Conservation (phyloP, 2,329 filamentous ascomycete species). For the Alternaria brassicicola region DNA sequence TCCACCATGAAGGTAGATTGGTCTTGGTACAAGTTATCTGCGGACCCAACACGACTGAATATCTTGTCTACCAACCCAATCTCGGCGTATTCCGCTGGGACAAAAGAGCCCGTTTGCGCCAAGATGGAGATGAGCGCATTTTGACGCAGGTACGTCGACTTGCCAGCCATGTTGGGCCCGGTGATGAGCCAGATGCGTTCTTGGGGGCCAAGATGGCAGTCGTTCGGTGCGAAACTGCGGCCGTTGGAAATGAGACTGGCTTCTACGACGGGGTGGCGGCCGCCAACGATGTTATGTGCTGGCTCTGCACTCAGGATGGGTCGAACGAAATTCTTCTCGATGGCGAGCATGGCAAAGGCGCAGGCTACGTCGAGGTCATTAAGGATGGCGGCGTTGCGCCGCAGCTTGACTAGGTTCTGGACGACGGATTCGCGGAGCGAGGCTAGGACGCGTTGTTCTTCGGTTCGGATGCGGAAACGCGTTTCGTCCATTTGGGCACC, state of each 20-base stretch:
- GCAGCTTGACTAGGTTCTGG: constrained; percentile 79
- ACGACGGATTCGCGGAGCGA: constrained; percentile 77
- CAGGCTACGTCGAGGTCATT: constrained; percentile 92
- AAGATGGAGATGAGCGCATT: constrained; percentile 94
- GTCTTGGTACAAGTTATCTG: constrained; percentile 91
- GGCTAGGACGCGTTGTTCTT: constrained; percentile 82
- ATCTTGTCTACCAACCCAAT: constrained; percentile 95
- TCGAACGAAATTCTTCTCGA: constrained; percentile 73
- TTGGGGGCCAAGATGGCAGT: constrained; percentile 79
- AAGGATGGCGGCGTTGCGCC: constrained; percentile 87
- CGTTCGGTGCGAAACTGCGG: constrained; percentile 81
- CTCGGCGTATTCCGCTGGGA: constrained; percentile 84
- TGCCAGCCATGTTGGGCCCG: constrained; percentile 98
- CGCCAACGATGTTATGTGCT: constrained; percentile 78
- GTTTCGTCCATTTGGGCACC: constrained; percentile 80
- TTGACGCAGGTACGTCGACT: constrained; percentile 93
- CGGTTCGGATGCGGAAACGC: constrained; percentile 76
- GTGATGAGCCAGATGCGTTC: constrained; percentile 73
- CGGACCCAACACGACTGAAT: constrained; percentile 85
- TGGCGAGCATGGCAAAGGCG: constrained; percentile 80
- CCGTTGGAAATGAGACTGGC: constrained; percentile 79
- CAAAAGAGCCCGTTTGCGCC: constrained; percentile 90
- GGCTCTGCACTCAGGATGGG: constrained; percentile 70
- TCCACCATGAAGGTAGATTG: constrained; percentile 99
- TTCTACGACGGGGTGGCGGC: constrained; percentile 92